Evolutionary conservation across 306 rosid genomes (phyloP), one percentile per base, ranked within the genome.

Genomic region (Quercus ilex): DNA sequence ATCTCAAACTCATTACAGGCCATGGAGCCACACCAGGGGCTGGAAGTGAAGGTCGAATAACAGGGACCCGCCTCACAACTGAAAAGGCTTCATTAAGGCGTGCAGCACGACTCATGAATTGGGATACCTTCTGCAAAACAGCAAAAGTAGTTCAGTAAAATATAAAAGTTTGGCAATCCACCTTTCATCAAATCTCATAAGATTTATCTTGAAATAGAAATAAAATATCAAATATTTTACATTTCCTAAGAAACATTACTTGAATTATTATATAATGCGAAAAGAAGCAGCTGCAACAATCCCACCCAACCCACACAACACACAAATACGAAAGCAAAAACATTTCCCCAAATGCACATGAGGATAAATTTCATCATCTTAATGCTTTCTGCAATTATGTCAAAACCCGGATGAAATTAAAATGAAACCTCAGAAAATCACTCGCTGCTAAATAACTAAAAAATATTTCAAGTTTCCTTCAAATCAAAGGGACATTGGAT

Each of bases 21-120:
- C 99, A 90, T 35, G 94, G 96, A 79, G 87, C 82, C 51, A 85
- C 84, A 23, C 94, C 93, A 1, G 97, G 46, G 71, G 94, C 89
- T 1, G 98, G 96, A 63, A 95, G 99, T 2, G 94, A 75, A 67
- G 98, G 96, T 75, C 98, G 96, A 28, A 89, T 67, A n/a, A 90
- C 75, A 3, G 99, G 98, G 55, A 91, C 93, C 38, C 97, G 96
- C 78, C 86, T 95, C 88, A 91, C 99, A 77, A 95, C 91, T 15
- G 97, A 91, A 83, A 95, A 91, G 55, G 99, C 97, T 86, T 95
- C 98, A n/a, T 95, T 95, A 23, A 95, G 98, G 69, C 93, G 98
- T 4, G 90, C 94, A 51, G 91, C 97, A 20, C 91, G 96, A 75
- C 83, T 87, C 93, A 84, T 88, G 79, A 90, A 87, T 83, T 86